Conservation (phyloP, 2,329 filamentous ascomycete species). For the Zelopaecilomyces penicillatus region DNA sequence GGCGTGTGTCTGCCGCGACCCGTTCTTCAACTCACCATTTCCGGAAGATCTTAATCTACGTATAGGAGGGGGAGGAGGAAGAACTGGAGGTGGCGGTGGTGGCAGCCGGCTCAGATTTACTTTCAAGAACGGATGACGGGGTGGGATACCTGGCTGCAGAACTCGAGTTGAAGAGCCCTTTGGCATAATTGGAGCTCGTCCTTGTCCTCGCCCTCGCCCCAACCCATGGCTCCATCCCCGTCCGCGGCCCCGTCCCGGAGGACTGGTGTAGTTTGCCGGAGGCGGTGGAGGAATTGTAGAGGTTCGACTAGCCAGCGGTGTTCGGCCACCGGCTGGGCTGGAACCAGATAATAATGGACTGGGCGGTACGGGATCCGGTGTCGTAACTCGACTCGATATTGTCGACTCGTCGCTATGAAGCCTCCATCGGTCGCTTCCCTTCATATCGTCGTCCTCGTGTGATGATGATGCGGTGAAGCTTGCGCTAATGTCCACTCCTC, state of each 20-base stretch:
- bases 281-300: slow-evolving; percentile 10
- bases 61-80: too few species aligned
- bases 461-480: slow-evolving; percentile 12
- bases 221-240: slow-evolving; percentile 3
- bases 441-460: slow-evolving; percentile 18
- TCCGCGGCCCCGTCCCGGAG: slow-evolving; percentile 8
- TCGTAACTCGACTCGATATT: slow-evolving; percentile 20
- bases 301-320: slow-evolving; percentile 8
- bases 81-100: not conserved
- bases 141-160: slow-evolving; percentile 6
- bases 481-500: not conserved
- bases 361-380: slow-evolving; percentile 16
- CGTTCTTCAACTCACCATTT: too few species aligned
- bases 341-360: slow-evolving; percentile 11
- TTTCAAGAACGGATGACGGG: not conserved
- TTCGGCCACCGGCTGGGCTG: slow-evolving; percentile 9
- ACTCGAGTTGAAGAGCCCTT: slow-evolving; percentile 3
- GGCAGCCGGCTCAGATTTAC: not conserved
- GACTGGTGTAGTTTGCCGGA: slow-evolving; percentile 6
- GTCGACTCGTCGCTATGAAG: slow-evolving; percentile 19
- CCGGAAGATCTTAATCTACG: too few species aligned
- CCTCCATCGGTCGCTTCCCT: slow-evolving; percentile 19
- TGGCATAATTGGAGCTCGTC: slow-evolving; percentile 4
- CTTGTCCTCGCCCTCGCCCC: slow-evolving; percentile 3
- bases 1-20: too few species aligned